phyloP scores from a whole-genome alignment of 495 filamentous ascomycete genomes.

The Niebla homalea region DNA sequence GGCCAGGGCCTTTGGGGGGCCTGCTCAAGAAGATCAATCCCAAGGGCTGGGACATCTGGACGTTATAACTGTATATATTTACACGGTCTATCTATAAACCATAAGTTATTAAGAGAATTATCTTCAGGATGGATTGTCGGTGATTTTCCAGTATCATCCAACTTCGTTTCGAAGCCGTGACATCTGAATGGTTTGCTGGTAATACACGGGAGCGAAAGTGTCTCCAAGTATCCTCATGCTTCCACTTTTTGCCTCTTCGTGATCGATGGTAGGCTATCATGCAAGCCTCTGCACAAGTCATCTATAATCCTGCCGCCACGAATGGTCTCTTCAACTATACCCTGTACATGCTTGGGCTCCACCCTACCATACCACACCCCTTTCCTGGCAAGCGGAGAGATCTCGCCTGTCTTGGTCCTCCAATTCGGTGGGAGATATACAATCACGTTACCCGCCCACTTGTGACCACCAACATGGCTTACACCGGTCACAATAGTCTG shows the following conservation, averaged over 20 bases:
- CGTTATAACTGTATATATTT: conserved; percentile 31
- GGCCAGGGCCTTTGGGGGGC: conserved; percentile 51
- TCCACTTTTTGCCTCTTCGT: too few relatives aligned
- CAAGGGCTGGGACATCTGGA: conserved; percentile 47
- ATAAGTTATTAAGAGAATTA: too few relatives aligned
- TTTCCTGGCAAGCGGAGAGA: conserved; percentile 56
- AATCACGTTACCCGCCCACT: conserved; percentile 88
- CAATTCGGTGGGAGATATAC: conserved; percentile 60
- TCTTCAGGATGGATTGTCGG: too few relatives aligned
- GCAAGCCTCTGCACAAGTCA: conserved; percentile 45
- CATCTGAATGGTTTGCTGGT: too few relatives aligned
- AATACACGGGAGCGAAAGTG: too few relatives aligned
- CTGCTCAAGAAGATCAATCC: conserved; percentile 40
- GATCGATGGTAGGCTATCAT: too few relatives aligned
- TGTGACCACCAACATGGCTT: conserved; percentile 86
- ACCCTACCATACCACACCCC: conserved; percentile 93
- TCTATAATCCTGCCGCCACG: conserved; percentile 55
- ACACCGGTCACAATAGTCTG: conserved; percentile 56
- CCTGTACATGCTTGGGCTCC: conserved; percentile 74
- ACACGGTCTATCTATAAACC: too few relatives aligned
- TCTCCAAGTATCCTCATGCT: too few relatives aligned
- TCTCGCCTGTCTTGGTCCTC: conserved; percentile 21
- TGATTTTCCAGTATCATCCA: too few relatives aligned
- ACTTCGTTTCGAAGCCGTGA: too few relatives aligned
- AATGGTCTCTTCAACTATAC: conserved; percentile 72